Base-by-base conservation (phyloP, 169 alveolate species). In the Eimeria necatrix region DNA sequence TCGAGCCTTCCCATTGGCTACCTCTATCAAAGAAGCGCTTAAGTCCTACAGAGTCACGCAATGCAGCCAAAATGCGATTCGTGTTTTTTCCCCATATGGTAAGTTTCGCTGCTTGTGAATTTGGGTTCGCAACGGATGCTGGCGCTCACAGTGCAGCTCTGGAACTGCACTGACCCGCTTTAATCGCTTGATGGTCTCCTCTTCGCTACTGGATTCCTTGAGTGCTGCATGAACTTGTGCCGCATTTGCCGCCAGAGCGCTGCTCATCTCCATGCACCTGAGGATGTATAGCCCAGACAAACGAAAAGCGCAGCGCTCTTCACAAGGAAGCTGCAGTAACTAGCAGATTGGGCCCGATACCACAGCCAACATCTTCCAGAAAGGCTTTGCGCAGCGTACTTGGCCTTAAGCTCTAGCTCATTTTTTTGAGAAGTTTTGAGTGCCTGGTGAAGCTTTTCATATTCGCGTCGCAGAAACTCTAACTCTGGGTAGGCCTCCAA, bases 381-480 rank as follows among this genome's bases (percentile, higher is more conserved):
- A 46, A 26, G 18, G 18, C 6, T 16, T 48, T 49, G 20, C 49
- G 59, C 60, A 41, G 78, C 92, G 78, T 41, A 88, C 96, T 95
- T 96, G 87, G 96, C 96, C 85, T 97, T 96, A 76, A 97, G 95
- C 56, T 96, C 93, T 91, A 96, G 95, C 93, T 98, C 99, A 59
- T 96, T 95, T 71, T 97, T 98, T 81, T 97, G 98, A 3, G 98
- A 96, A 41, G 96, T 95, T 94, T 96, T 97, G 14, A 98, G 97
- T 7, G 98, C 97, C 91, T 97, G 91, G 93, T 98, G 98, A 32
- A 98, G 96, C 95, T 97, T 98, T 94, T 97, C 98, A 80, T 98
- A 98, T 74, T 97, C 99, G 73, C 83, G 93, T 53, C 98, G 96
- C 96, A 98, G 97, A 95, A 96, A 96, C 94, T 97, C 99, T 53